Evolutionary conservation across 2,329 filamentous ascomycete species (phyloP), one percentile per base, ranked within the genome.

Genomic region (Pseudogymnoascus verrucosus): DNA sequence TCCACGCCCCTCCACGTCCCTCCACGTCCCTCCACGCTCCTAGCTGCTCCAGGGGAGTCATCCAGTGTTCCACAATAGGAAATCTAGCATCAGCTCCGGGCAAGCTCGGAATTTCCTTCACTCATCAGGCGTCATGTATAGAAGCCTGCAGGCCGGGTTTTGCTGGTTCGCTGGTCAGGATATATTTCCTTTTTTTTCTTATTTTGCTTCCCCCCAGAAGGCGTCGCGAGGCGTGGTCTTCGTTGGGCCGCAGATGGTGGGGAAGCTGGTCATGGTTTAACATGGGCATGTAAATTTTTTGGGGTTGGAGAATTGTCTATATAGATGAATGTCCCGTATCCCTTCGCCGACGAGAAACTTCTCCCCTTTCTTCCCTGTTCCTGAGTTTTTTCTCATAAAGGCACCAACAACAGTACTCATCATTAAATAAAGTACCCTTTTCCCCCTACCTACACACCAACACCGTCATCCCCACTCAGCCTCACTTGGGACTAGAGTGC

Each of bases 271-370:
- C 40, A 44, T 23, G 11, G 11, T 44, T 8, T 1, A n/a, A 6
- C n/a, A 42, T 42, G 39, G 42, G 16, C 40, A 42, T 47, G 42
- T 42, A 21, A 11, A 10, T 14, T 26, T 47, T 21, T 44, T 11
- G 42, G 42, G 23, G 40, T 44, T 47, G 42, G 21, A 47, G 12
- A 19, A 26, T 47, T 47, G 42, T 26, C 21, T 47, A 47, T 47
- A 47, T 47, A 47, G 42, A 47, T 47, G 42, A 47, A 47, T 47
- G 42, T 47, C 42, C 42, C 42, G 26, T 47, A 47, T 47, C 42
- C 42, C 21, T 47, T 47, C 42, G 42, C 42, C 42, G 42, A 26
- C 19, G 21, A 47, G 42, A n/a, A 39, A 26, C 42, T 47, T 26
- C 12, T 47, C 21, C 21, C 10, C 42, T 21, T 23, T 19, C 39